Evolutionary conservation across 2,329 filamentous ascomycete species (phyloP).

Genomic region (Calonectria leucothoes): DNA sequence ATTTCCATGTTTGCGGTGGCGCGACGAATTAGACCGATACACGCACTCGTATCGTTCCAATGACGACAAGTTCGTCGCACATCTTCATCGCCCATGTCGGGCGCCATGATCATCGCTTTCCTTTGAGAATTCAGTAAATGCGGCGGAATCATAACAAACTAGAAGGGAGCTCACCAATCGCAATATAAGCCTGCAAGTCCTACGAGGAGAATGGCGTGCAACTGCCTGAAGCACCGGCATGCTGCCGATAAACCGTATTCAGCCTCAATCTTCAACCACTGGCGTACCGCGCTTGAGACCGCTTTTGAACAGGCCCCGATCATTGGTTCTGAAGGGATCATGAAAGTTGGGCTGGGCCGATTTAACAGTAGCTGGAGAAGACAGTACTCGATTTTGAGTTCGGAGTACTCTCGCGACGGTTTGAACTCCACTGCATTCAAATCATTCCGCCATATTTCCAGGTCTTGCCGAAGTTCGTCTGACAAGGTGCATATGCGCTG

Average conservation of each 20-base stretch:
- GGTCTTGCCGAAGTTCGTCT: slow-evolving; percentile 26
- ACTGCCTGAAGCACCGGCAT: slow-evolving; percentile 32
- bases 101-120: background rate
- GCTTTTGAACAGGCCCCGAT: slow-evolving; percentile 34
- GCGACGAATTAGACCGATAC: slow-evolving; percentile 1
- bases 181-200: slow-evolving; percentile 39
- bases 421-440: slow-evolving; percentile 30
- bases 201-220: slow-evolving; percentile 35
- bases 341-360: slow-evolving; percentile 39
- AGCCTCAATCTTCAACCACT: slow-evolving; percentile 32
- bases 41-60: slow-evolving; percentile 3
- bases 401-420: slow-evolving; percentile 35
- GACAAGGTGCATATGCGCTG: slow-evolving; percentile 35
- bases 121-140: background rate
- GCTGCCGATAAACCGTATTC: slow-evolving; percentile 30
- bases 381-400: slow-evolving; percentile 39
- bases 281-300: slow-evolving; percentile 31
- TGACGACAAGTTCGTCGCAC: background rate
- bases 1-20: background rate
- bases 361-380: slow-evolving; percentile 36
- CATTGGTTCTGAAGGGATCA: slow-evolving; percentile 39
- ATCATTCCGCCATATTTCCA: slow-evolving; percentile 34
- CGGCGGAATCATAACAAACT: background rate
- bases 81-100: background rate
- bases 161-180: slow-evolving; percentile 30